Base-by-base conservation (phyloP, 495 filamentous ascomycete species). In the Bombardia bombarda region DNA sequence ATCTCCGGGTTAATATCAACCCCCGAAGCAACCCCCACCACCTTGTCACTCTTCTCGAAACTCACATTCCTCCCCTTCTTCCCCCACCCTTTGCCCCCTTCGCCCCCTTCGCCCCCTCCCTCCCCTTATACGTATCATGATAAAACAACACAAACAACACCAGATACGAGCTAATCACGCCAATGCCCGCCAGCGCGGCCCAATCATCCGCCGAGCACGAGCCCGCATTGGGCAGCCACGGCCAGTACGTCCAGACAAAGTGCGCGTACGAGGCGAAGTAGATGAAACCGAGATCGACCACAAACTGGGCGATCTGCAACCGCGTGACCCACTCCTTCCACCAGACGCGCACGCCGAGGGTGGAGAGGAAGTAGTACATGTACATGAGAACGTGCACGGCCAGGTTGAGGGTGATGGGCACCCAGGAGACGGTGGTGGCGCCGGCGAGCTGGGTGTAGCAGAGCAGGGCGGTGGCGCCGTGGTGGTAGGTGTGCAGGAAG, bases 241-340 rank as follows among this genome's bases (percentile, higher is more conserved):
- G 38, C 24, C 24, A 40, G 14, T 30, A 30, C 6, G 7, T 5
- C 24, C 13, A 16, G 16, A 25, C 14, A 25, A 40, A 40, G 12
- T 30, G 31, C 6, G 10, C 17, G 10, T 16, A 40, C 7, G 38
- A 31, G 13, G 38, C n/a, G 26, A 40, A 40, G 23, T 40, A 40
- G 3, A 40, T 25, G 26, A 40, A 40, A 14, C 38, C 38, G 20
- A n/a, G 20, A 51, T 87, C 83, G 60, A 87, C 79, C 57, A 87
- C 69, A 61, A 87, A 90, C 63, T 90, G 85, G 55, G 76, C 73
- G 62, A 90, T 90, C 62, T 90, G 85, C 46, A 90, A 82, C 52
- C 83, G 77, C 48, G 85, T 90, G 65, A 90, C 86, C 79, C 84
- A 90, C 62, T 88, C 79, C 74, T 90, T 90, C 85, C 85, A 90